Base-by-base conservation (phyloP, 1,284 basidiomycete species). In the Austroboletus niveus region DNA sequence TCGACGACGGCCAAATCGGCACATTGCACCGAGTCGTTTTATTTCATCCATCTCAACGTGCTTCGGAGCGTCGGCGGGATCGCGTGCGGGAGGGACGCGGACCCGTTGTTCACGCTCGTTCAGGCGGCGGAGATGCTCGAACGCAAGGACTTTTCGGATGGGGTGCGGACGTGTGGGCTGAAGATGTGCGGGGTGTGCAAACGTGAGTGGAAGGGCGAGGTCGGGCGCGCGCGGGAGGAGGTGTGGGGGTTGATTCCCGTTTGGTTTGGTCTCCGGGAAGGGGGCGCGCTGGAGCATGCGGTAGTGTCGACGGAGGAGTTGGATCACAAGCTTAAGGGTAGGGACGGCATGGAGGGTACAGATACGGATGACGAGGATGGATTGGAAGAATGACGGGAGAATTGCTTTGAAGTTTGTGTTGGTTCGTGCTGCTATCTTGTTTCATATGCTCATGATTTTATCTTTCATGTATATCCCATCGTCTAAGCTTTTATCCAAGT, bases 1-100 rank as follows among this genome's bases (percentile, higher is more conserved):
- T 34, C 32, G 10, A 10, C 32, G 3, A 34, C 9, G 10, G 14
- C 32, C 14, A 34, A 9, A 9, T 55, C 53, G 47, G 68, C 42
- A 57, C 69, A 57, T 29, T 89, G 87, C 66, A 71, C 72, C 53
- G 83, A 87, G 54, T 85, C 85, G 12, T 87, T 85, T 69, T 85
- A 87, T 67, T 86, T 83, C 64, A 81, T 89, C 70, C 80, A 80
- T 71, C 77, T 89, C 53, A 87, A 89, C 63, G 70, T 85, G 29
- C 70, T 88, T 41, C 80, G 87, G 48, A 77, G 82, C 24, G 77
- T 89, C 45, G 81, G 84, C 1, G 86, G 87, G 0, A 81, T 89
- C 55, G 79, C 85, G 2, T 76, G 73, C 49, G 87, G 87, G 42
- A 74, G 87, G 30, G 86, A 89, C 60, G 86, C 82, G 4, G 86